Percentiles rank a stretch among this genome's conserved stretches.
Conservation (phyloP, 75 land plant species). For the Ceratopteris richardii region DNA sequence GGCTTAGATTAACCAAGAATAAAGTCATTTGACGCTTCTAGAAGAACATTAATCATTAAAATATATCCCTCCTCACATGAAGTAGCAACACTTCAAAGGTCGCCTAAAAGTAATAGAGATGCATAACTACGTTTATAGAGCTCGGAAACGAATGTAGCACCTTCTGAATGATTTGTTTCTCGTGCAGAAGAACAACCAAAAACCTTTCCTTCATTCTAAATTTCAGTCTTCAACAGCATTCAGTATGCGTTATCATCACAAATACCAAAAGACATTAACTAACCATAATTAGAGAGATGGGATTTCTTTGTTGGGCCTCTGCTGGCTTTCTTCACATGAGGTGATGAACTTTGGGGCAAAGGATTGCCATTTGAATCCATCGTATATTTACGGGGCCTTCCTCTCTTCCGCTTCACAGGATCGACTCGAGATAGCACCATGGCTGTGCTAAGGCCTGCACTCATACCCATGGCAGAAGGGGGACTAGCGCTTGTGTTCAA, state of each 20-base stretch:
- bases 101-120: background rate
- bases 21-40: background rate
- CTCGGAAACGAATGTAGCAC: background rate
- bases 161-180: background rate
- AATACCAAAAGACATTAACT: background rate
- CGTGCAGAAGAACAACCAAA: background rate
- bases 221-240: background rate
- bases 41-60: background rate
- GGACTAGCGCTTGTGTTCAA: background rate
- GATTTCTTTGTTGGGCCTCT: background rate
- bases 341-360: constrained; percentile 28
- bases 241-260: too few relatives aligned
- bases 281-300: background rate
- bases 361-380: constrained; percentile 30
- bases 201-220: background rate
- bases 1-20: background rate
- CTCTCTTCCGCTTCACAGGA: constrained; percentile 56
- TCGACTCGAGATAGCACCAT: constrained; percentile 7
- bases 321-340: constrained; percentile 3
- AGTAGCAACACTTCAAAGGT: background rate
- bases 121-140: background rate
- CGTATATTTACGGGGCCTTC: constrained; percentile 56
- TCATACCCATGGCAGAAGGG: background rate
- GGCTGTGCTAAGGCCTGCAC: background rate
- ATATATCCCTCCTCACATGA: background rate